phyloP scores from a whole-genome alignment of 257 asterid species.

The Nicotiana undulata region DNA sequence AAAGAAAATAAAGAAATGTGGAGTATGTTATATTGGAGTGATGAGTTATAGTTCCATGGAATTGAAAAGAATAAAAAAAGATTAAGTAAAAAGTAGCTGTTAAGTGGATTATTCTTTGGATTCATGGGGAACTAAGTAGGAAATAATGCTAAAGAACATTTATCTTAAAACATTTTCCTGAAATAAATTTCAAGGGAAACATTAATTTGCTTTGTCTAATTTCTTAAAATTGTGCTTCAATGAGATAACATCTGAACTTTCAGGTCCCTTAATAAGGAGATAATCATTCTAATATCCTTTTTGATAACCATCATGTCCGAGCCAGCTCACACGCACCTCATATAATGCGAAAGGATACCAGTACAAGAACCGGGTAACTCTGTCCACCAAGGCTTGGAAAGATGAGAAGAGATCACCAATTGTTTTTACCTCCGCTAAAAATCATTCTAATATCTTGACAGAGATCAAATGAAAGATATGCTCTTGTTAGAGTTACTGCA shows the following conservation, averaged over 20 bases:
- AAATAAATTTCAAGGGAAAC: background rate
- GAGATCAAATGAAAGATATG: background rate
- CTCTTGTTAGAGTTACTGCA: background rate
- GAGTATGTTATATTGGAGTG: background rate
- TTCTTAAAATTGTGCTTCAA: background rate
- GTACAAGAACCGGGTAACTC: too few species aligned
- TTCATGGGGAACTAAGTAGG: background rate
- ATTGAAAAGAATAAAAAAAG: background rate
- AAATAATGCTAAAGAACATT: background rate
- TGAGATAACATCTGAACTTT: background rate
- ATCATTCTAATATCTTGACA: background rate
- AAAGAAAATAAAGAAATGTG: background rate
- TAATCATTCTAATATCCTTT: background rate
- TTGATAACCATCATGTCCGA: too few species aligned
- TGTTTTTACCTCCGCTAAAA: background rate
- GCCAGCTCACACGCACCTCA: too few species aligned
- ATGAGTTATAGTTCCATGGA: background rate
- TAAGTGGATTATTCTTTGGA: background rate
- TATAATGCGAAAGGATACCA: too few species aligned
- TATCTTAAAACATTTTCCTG: background rate
- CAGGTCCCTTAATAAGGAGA: background rate
- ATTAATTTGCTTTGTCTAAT: background rate
- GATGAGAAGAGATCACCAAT: too few species aligned
- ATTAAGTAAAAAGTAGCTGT: background rate
- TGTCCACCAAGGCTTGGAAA: too few species aligned